Percentiles rank a stretch among this genome's conserved stretches.
Evolutionary conservation across 2,329 filamentous ascomycete genomes (phyloP).

Genomic region (Colletotrichum salicis): DNA sequence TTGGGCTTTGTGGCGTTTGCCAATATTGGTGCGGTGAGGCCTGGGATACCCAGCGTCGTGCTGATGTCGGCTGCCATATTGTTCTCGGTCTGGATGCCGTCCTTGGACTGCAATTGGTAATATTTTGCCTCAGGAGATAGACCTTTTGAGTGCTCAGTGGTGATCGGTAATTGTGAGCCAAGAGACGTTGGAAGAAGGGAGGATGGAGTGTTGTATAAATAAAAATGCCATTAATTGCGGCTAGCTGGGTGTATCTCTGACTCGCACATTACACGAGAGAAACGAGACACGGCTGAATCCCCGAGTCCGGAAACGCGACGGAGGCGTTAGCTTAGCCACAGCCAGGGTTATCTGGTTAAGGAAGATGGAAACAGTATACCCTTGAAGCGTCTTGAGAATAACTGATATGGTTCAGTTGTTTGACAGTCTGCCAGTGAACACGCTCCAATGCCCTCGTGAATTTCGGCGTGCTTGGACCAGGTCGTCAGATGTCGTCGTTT

Average conservation of each 20-base stretch:
- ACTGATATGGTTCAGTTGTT: neutral
- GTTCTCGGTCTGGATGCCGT: neutral
- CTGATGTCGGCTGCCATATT: constrained; percentile 26
- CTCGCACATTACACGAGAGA: constrained; percentile 7
- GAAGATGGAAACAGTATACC: neutral
- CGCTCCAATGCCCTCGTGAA: neutral
- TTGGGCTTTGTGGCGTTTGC: constrained; percentile 18
- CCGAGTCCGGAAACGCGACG: constrained; percentile 11
- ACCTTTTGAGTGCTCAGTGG: neutral
- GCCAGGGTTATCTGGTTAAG: constrained; percentile 2
- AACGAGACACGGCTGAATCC: neutral
- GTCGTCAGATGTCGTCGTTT: neutral
- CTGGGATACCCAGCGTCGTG: constrained; percentile 20
- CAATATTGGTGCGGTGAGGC: constrained; percentile 15
- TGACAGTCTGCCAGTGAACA: neutral
- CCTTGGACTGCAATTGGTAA: neutral
- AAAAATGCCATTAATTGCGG: neutral
- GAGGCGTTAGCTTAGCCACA: neutral
- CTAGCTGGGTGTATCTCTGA: constrained; percentile 9
- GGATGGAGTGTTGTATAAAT: constrained; percentile 16
- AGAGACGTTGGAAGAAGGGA: neutral
- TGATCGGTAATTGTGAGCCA: neutral
- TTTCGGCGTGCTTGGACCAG: neutral
- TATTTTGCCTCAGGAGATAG: neutral
- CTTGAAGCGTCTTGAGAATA: neutral